Base-by-base conservation (phyloP, 495 filamentous ascomycete genomes). In the Massariosphaeria phaeospora region DNA sequence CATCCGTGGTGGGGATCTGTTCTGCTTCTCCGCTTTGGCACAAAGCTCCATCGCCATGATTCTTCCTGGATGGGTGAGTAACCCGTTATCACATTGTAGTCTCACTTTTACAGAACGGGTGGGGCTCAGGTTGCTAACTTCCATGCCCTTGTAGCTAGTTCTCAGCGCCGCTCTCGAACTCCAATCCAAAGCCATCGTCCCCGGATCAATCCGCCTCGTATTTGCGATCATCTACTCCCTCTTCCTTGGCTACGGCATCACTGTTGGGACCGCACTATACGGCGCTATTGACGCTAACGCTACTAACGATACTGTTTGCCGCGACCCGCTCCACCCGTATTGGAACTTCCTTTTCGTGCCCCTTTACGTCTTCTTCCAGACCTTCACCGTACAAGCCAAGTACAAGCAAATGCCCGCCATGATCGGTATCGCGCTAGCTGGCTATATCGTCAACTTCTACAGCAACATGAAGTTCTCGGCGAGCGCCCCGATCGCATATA, bases 221-320 rank as follows among this genome's bases (percentile, higher is more conserved):
- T 96, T 96, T 59, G 89, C 91, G 7, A 85, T 96, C 48, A 91
- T 96, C 26, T 96, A 96, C 69, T 91, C 91, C 0, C 76, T 96
- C 1, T 95, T 96, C 70, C 83, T 97, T 7, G 91, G 91, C 13
- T 96, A 91, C 62, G 93, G 91, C 7, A 95, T 97, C 62, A 96
- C 93, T 5, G 87, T 97, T 31, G 91, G 91, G 24, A 91, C 91
- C 0, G 86, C 86, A 1, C 75, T 97, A 6, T 96, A 94, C 63
- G 93, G 91, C 17, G 74, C 89, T 17, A 75, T 95, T 48, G 87
- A 95, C 69, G 30, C 73, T 2, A 73, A 86, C 25, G 91, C 91
- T 12, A 83, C 85, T 1, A 85, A 82, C 13, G 79, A 72, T 1
- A 87, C 89, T 7, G 83, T 75, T 20, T 96, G 91, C 69, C 73